Percentiles rank a stretch among this genome's conserved stretches.
Conservation (phyloP, 805 yeast genomes). For the Nakazawaea pomicola region DNA sequence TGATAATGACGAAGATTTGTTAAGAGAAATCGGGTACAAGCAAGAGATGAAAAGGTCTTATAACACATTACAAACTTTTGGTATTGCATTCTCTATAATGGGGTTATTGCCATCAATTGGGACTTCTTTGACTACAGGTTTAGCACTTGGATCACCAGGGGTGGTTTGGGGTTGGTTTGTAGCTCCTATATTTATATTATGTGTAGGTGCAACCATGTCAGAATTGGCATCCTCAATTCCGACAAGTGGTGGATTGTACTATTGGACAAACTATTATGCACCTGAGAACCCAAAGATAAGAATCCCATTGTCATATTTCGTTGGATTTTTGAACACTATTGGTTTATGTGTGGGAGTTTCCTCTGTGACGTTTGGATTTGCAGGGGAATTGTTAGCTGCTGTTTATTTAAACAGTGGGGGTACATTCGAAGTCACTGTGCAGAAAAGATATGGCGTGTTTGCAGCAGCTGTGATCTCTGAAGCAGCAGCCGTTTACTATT, state of each 20-base stretch:
- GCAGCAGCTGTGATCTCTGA: conserved; percentile 37
- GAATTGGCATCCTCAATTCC: conserved; percentile 60
- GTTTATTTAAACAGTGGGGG: conserved; percentile 36
- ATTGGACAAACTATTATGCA: conserved; percentile 40
- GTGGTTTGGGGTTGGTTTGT: conserved; percentile 54
- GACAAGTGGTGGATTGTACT: conserved; percentile 59
- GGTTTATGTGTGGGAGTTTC: conserved; percentile 39
- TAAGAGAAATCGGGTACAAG: conserved; percentile 56
- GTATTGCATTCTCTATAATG: conserved; percentile 60
- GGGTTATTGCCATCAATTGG: conserved; percentile 64
- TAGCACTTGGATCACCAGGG: conserved; percentile 54
- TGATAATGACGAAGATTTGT: conserved; percentile 26
- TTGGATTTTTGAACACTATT: conserved; percentile 39
- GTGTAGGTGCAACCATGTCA: conserved; percentile 54
- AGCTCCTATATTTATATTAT: conserved; percentile 44
- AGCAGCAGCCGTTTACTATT: conserved; percentile 31
- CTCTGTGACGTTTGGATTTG: conserved; percentile 40
- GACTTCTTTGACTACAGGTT: conserved; percentile 48
- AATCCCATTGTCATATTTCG: conserved; percentile 34
- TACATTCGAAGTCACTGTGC: conserved; percentile 32
- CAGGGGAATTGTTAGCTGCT: conserved; percentile 37
- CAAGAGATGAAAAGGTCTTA: conserved; percentile 60
- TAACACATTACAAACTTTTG: conserved; percentile 50
- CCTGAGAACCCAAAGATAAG: conserved; percentile 26
- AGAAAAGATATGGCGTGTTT: conserved; percentile 37